Evolutionary conservation across 83 land plant species (phyloP), one percentile per base, ranked within the genome.

Genomic region (Larix sibirica): DNA sequence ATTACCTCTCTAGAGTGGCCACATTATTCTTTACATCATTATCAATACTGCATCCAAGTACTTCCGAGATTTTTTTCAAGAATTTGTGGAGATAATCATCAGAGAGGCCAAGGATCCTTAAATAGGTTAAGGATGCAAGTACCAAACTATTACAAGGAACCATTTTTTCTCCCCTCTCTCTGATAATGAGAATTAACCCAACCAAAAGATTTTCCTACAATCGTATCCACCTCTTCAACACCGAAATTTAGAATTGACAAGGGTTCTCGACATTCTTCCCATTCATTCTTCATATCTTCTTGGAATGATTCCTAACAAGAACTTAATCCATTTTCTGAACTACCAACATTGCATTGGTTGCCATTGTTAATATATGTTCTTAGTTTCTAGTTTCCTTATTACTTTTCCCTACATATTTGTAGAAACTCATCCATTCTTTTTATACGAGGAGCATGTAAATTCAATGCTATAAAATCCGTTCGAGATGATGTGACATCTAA

Each of bases 11-110:
- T 87, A 97, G 68, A 40, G 86, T 67, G 2, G 80, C 84, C 44
- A 97, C 90, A 86, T 95, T 97, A 9, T 16, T 81, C 79, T 86
- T 83, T 81, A 97, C 2, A 63, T 93, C 97, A 24, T 88, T 81
- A 65, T 94, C 97, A 24, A 91, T 80, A 63, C 24, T 71, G 62
- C 98, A 96, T 4, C 99, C 99, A 23, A 97, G 89, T 16, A 92
- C 93, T 84, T 97, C 99, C 3, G 99, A 98, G 79, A 97, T 95
- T 66, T 95, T 95, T 73, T 92, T 95, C 13, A 97, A 86, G 61
- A 97, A 28, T 62, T 88, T 94, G 62, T 76, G 23, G 24, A 97
- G 81, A 71, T 97, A 96, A 23, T 87, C 95, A 77, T 94, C 89
- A 1, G 89, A 85, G 21, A 95, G 90, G 79, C 91, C 88, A 17